Evolutionary conservation across 495 filamentous ascomycete genomes (phyloP).

Genomic region (Aspergillus haitiensis): DNA sequence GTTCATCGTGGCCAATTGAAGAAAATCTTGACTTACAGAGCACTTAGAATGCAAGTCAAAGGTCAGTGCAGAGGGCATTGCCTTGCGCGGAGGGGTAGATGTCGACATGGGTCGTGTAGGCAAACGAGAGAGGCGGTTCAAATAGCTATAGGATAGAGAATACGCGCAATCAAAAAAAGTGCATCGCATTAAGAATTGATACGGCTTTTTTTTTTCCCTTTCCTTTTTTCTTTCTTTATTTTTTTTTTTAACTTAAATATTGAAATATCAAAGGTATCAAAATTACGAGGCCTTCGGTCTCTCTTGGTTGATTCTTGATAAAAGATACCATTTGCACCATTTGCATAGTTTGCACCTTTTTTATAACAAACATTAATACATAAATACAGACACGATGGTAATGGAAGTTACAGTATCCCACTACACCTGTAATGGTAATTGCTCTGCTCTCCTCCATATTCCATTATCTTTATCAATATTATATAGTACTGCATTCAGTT

Average conservation of each 20-base stretch:
- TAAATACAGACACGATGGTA: neutral
- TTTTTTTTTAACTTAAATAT: neutral
- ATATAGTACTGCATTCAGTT: too few species aligned
- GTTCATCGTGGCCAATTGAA: neutral
- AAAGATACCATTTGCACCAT: conserved; percentile 20
- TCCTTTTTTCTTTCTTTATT: neutral
- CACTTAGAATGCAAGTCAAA: conserved; percentile 82
- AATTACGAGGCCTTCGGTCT: too few species aligned
- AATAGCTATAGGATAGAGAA: neutral
- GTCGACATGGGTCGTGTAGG: conserved; percentile 39
- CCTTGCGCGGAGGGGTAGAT: conserved; percentile 30
- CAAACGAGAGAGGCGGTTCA: neutral
- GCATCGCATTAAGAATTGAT: conserved; percentile 20
- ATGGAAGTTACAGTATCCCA: neutral
- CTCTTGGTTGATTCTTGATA: conserved; percentile 9
- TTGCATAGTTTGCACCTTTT: conserved; percentile 22
- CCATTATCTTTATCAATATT: too few species aligned
- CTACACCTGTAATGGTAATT: too few species aligned
- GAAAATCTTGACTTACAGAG: conserved; percentile 59
- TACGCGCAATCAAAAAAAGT: neutral
- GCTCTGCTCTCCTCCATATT: too few species aligned
- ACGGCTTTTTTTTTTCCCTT: conserved; percentile 4
- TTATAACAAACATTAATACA: conserved; percentile 1
- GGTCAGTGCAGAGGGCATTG: conserved; percentile 73
- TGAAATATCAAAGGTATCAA: too few species aligned